A percentile compares a stretch with the other conserved stretches of the same genome.
These are phyloP conservation scores for Hymenoscyphus linearis DNA, from an alignment of 2,329 filamentous ascomycete species.

Conservation along the genomic window DNA sequence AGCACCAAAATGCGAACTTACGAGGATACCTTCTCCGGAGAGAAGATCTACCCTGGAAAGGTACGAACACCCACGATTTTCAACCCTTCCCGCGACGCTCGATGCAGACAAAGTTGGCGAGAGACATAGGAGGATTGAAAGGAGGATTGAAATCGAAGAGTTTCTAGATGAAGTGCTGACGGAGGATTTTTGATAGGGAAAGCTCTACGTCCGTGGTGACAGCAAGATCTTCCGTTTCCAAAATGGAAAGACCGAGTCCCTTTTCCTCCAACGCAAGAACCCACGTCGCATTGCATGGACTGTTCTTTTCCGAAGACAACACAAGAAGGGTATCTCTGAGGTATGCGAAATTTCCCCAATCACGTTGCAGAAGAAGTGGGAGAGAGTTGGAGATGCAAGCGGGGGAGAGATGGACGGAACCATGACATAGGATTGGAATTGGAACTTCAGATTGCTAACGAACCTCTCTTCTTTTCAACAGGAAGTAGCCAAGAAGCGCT, in stretches of 20 bases:
- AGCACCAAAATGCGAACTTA: slow-evolving; percentile 41
- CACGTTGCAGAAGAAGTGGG: slow-evolving; percentile 4
- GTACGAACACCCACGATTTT: slow-evolving; percentile 42
- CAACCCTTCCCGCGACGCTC: not conserved
- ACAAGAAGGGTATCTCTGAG: slow-evolving; percentile 99
- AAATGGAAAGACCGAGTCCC: slow-evolving; percentile 98
- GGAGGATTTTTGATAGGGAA: slow-evolving; percentile 60
- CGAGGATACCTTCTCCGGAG: slow-evolving; percentile 72
- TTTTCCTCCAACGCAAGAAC: slow-evolving; percentile 99
- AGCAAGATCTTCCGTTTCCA: slow-evolving; percentile 99
- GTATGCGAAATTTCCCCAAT: slow-evolving; percentile 51
- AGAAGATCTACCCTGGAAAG: slow-evolving; percentile 78
- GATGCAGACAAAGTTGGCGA: slow-evolving; percentile 3
- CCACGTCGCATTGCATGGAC: slow-evolving; percentile 99
- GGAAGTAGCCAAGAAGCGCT: slow-evolving; percentile 99
- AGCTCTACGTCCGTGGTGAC: slow-evolving; percentile 99
- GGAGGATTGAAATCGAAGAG: slow-evolving; percentile 4
- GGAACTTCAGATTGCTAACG: slow-evolving; percentile 15
- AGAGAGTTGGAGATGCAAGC: slow-evolving; percentile 1
- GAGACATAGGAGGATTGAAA: slow-evolving; percentile 1
- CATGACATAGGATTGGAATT: not conserved
- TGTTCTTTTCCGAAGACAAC: slow-evolving; percentile 93
- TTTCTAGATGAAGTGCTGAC: slow-evolving; percentile 25
- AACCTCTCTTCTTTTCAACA: slow-evolving; percentile 40
- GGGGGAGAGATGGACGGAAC: not conserved